Conservation (phyloP, 2,329 filamentous ascomycete species). For the Aquanectria penicillioides region DNA sequence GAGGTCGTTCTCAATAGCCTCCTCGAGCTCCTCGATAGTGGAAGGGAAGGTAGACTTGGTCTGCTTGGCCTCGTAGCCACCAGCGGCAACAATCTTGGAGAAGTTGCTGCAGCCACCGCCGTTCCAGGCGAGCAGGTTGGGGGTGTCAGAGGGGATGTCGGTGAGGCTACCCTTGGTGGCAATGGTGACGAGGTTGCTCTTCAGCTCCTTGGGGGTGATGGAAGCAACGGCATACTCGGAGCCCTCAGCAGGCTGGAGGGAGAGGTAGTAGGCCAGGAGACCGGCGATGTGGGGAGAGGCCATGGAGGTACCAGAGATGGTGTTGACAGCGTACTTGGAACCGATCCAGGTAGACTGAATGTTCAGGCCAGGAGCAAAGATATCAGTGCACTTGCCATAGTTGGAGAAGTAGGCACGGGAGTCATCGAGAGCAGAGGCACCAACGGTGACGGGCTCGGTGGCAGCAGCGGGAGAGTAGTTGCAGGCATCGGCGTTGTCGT, state of each 20-base stretch:
- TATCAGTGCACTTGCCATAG: conserved; percentile 99
- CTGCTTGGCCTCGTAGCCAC: conserved; percentile 72
- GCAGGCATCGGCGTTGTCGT: conserved; percentile 99
- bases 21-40: conserved; percentile 68
- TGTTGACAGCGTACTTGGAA: conserved; percentile 95
- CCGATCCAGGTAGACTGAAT: conserved; percentile 99
- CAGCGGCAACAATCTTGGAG: conserved; percentile 79
- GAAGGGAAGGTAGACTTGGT: conserved; percentile 46
- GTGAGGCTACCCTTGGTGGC: conserved; percentile 81
- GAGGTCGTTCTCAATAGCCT: conserved; percentile 70
- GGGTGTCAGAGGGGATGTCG: conserved; percentile 86
- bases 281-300: conserved; percentile 96
- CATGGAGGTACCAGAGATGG: conserved; percentile 99
- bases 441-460: conserved; percentile 91
- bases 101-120: conserved; percentile 95
- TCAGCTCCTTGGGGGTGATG: conserved; percentile 94
- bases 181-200: conserved; percentile 85
- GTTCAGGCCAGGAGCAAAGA: conserved; percentile 97
- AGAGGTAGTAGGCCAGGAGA: conserved; percentile 97
- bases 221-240: conserved; percentile 90
- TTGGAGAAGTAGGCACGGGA: conserved; percentile 99
- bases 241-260: conserved; percentile 88
- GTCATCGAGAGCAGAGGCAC: conserved; percentile 91
- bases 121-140: conserved; percentile 98
- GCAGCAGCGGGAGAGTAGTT: conserved; percentile 98